These are phyloP conservation scores for Apostasia ramifera DNA, from an alignment of 106 monocot species.

Conservation along the genomic window DNA sequence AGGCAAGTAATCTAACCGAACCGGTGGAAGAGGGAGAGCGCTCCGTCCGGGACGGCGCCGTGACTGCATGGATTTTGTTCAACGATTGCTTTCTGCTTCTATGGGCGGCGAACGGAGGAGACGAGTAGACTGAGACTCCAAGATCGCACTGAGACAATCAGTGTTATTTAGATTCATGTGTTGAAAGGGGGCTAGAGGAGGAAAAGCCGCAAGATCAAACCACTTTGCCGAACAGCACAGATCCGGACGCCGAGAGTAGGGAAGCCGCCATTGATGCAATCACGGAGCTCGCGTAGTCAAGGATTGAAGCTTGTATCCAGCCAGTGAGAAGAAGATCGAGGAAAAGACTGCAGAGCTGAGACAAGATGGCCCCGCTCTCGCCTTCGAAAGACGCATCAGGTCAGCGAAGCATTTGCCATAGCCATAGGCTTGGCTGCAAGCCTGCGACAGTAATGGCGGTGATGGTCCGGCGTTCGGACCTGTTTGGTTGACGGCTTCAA, in stretches of 20 bases:
- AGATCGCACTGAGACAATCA: conserved; percentile 13
- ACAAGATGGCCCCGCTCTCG: too few relatives aligned
- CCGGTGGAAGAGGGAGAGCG: conserved; percentile 55
- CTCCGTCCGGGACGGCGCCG: conserved; percentile 35
- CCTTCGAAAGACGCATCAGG: too few relatives aligned
- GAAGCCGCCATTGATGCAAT: conserved; percentile 13
- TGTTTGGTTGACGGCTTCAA: too few relatives aligned
- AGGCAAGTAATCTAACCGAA: conserved; percentile 36
- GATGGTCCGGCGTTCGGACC: too few relatives aligned
- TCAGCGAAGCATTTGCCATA: too few relatives aligned
- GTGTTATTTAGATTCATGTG: background rate
- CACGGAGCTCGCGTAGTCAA: background rate
- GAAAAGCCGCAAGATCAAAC: conserved; percentile 13
- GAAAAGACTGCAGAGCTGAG: too few relatives aligned
- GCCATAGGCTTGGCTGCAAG: too few relatives aligned
- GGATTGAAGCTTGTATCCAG: background rate
- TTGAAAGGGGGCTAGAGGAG: background rate
- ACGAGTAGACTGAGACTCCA: background rate
- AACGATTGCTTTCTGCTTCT: conserved; percentile 13
- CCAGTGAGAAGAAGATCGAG: too few relatives aligned
- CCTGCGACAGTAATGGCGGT: too few relatives aligned
- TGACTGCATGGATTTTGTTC: conserved; percentile 43
- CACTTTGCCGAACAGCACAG: conserved; percentile 29
- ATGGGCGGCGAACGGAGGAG: conserved; percentile 12
- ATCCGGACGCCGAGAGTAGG: conserved; percentile 11